Conservation (phyloP, 2,329 filamentous ascomycete genomes). For the Aspergillus ustus region DNA sequence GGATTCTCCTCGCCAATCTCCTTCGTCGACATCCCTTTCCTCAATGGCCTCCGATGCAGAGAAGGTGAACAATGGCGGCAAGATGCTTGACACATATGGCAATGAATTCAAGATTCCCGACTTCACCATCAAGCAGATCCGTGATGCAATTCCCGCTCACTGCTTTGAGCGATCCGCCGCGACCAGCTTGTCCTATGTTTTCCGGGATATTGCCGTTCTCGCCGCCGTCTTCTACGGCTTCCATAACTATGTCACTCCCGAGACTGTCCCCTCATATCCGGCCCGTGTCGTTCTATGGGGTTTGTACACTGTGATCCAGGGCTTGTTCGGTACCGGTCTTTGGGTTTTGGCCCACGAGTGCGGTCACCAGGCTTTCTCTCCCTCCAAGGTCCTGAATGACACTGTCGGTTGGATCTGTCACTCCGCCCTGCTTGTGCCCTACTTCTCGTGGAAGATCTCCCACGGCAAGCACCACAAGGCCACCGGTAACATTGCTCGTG, state of each 20-base stretch:
- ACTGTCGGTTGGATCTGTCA: constrained; percentile 90
- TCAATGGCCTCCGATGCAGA: constrained; percentile 76
- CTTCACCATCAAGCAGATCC: constrained; percentile 97
- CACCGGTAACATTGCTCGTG: constrained; percentile 93
- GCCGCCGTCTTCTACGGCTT: constrained; percentile 81
- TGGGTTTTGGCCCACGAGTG: constrained; percentile 99
- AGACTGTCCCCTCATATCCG: constrained; percentile 73
- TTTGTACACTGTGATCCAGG: constrained; percentile 80
- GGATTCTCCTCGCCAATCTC: constrained; percentile 66
- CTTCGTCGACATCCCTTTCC: constrained; percentile 88
- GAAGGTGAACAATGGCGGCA: constrained; percentile 56
- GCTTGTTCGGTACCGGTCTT: constrained; percentile 87
- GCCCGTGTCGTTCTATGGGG: constrained; percentile 69
- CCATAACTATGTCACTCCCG: constrained; percentile 87
- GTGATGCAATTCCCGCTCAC: constrained; percentile 95
- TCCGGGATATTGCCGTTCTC: constrained; percentile 75
- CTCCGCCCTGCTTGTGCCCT: constrained; percentile 86
- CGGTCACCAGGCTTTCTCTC: constrained; percentile 93
- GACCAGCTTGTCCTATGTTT: constrained; percentile 79
- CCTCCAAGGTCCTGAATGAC: constrained; percentile 90
- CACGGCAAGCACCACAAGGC: constrained; percentile 99
- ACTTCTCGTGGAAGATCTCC: constrained; percentile 99
- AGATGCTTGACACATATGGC: constrained; percentile 88
- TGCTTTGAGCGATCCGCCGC: constrained; percentile 87
- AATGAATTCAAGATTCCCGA: constrained; percentile 93